Percentiles rank a stretch among this genome's conserved stretches.
These are phyloP conservation scores for Aspergillus pseudoviridinutans DNA, from an alignment of 2,329 filamentous ascomycete species.

Conservation along the genomic window DNA sequence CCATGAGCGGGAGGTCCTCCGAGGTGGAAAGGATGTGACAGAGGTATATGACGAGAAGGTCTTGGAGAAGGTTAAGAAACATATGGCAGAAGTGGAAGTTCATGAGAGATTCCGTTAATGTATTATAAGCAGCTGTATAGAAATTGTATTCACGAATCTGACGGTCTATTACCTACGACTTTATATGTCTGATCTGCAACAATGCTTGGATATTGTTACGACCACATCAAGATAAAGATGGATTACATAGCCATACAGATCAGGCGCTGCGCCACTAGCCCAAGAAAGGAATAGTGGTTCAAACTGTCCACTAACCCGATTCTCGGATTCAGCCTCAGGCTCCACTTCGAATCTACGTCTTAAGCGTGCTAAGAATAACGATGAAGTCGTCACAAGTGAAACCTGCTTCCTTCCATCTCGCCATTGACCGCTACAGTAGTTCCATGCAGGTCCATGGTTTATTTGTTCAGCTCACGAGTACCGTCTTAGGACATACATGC, in stretches of 20 bases:
- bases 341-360: too few relatives aligned
- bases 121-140: background rate
- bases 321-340: background rate
- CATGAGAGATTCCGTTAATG: conserved; percentile 48
- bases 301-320: background rate
- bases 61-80: conserved; percentile 62
- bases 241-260: background rate
- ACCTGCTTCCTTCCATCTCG: background rate
- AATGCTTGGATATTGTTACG: background rate
- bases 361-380: background rate
- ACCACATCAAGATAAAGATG: background rate
- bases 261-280: background rate
- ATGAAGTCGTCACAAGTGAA: background rate
- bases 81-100: conserved; percentile 62
- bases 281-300: background rate
- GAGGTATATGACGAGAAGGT: conserved; percentile 70
- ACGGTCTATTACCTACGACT: background rate
- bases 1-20: conserved; percentile 77
- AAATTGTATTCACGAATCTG: conserved; percentile 1
- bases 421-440: background rate
- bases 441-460: background rate
- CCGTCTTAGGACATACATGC: background rate
- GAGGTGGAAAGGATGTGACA: conserved; percentile 61
- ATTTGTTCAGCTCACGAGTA: background rate
- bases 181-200: background rate